These are phyloP conservation scores for Ustilago loliicola DNA, from an alignment of 1,284 basidiomycete genomes.

Conservation along the genomic window DNA sequence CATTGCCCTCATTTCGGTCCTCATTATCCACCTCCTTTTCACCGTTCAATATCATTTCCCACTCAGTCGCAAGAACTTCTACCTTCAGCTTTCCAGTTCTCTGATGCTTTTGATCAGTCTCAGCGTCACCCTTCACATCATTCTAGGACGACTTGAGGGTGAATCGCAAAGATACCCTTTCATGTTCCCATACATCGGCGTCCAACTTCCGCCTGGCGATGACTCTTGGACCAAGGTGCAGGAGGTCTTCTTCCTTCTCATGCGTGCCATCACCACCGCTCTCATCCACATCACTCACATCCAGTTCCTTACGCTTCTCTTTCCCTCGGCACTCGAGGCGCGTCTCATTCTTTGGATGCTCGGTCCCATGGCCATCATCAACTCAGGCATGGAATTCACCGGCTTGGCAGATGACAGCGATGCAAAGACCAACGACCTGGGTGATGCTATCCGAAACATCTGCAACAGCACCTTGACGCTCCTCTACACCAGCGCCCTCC, in stretches of 20 bases:
- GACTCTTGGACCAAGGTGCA: slow-evolving; percentile 78
- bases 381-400: slow-evolving; percentile 87
- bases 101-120: slow-evolving; percentile 77
- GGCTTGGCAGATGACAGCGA: slow-evolving; percentile 75
- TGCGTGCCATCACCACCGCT: slow-evolving; percentile 86
- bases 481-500: slow-evolving; percentile 88
- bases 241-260: slow-evolving; percentile 84
- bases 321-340: slow-evolving; percentile 91
- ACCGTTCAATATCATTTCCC: slow-evolving; percentile 97
- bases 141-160: slow-evolving; percentile 76
- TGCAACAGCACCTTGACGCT: slow-evolving; percentile 95
- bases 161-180: slow-evolving; percentile 89
- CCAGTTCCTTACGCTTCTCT: slow-evolving; percentile 95
- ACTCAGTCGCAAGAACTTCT: slow-evolving; percentile 89
- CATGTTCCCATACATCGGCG: slow-evolving; percentile 90
- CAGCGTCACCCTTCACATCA: slow-evolving; percentile 72
- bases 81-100: slow-evolving; percentile 86
- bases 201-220: slow-evolving; percentile 80
- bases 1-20: slow-evolving; percentile 86
- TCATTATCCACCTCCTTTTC: slow-evolving; percentile 91
- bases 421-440: slow-evolving; percentile 75
- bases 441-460: slow-evolving; percentile 87
- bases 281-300: slow-evolving; percentile 95
- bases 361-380: slow-evolving; percentile 86
- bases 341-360: slow-evolving; percentile 88